Evolutionary conservation across 2,329 filamentous ascomycete species (phyloP).

Genomic region (Hymenoscyphus occultus): DNA sequence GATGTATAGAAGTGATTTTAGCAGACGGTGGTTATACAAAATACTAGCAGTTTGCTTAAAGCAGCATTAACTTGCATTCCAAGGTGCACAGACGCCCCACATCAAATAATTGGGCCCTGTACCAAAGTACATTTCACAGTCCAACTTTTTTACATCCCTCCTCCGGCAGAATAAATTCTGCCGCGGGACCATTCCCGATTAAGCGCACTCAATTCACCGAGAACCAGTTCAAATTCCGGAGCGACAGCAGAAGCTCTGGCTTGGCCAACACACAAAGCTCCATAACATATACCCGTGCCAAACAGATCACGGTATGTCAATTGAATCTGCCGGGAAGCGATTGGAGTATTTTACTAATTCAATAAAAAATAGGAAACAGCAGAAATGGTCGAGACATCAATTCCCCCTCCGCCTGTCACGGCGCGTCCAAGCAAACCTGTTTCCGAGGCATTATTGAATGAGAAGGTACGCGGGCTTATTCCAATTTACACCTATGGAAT

Average conservation of each 20-base stretch:
- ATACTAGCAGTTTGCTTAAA: no score
- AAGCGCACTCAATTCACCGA: slow-evolving; percentile 4
- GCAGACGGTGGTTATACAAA: no score
- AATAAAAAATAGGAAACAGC: not conserved
- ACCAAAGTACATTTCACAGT: not conserved
- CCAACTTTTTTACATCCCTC: slow-evolving; percentile 9
- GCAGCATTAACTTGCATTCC: no score
- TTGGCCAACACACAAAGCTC: slow-evolving; percentile 1
- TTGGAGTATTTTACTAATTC: not conserved
- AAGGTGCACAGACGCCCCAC: no score
- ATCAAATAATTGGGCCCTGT: no score
- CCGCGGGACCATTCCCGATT: slow-evolving; percentile 12
- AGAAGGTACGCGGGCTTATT: slow-evolving; percentile 68
- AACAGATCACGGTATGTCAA: slow-evolving; percentile 21
- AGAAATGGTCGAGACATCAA: slow-evolving; percentile 34
- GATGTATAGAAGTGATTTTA: no score
- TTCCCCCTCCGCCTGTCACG: slow-evolving; percentile 57
- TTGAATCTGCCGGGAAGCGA: slow-evolving; percentile 1
- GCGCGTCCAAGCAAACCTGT: slow-evolving; percentile 74
- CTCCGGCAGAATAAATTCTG: slow-evolving; percentile 13
- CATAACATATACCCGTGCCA: slow-evolving; percentile 5
- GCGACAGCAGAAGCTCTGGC: slow-evolving; percentile 10
- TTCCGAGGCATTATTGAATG: slow-evolving; percentile 96
- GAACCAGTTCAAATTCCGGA: slow-evolving; percentile 2
- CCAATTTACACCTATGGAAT: not conserved